A percentile compares a stretch with the other conserved stretches of the same genome.
phyloP scores from a whole-genome alignment of 169 alveolate species.

The Plasmodium adleri region DNA sequence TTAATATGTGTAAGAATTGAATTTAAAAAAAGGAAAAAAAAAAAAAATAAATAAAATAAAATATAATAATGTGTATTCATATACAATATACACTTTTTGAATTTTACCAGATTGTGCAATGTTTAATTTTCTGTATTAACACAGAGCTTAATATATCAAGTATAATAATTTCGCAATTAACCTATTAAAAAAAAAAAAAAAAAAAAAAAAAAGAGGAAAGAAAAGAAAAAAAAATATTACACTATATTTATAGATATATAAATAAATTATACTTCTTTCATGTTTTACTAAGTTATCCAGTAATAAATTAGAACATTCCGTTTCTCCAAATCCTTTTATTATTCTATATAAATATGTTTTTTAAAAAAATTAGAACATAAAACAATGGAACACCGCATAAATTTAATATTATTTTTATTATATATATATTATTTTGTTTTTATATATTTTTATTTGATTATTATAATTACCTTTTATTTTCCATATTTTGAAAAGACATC shows the following conservation, averaged over 20 bases:
- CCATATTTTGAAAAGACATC: conserved; percentile 53
- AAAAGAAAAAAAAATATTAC: neutral
- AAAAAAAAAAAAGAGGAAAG: neutral
- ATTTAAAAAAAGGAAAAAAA: neutral
- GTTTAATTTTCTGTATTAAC: conserved; percentile 44
- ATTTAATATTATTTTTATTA: neutral
- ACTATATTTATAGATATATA: neutral
- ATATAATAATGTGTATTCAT: neutral
- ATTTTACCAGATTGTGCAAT: conserved; percentile 67
- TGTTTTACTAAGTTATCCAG: conserved; percentile 42
- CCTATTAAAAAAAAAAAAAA: conserved; percentile 13
- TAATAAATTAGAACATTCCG: conserved; percentile 37
- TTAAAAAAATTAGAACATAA: neutral
- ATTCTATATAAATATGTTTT: conserved; percentile 17
- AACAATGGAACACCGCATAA: neutral
- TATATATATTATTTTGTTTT: neutral
- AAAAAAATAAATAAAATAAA: neutral
- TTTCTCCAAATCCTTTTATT: conserved; percentile 51
- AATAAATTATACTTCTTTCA: neutral
- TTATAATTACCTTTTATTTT: conserved; percentile 36
- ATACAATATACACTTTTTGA: neutral
- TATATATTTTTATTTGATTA: neutral
- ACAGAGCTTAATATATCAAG: conserved; percentile 74
- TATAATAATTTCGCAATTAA: conserved; percentile 63
- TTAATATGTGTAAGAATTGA: neutral